These are phyloP conservation scores for Candida dubliniensis DNA, from an alignment of 1,139 yeast species.

Conservation along the genomic window DNA sequence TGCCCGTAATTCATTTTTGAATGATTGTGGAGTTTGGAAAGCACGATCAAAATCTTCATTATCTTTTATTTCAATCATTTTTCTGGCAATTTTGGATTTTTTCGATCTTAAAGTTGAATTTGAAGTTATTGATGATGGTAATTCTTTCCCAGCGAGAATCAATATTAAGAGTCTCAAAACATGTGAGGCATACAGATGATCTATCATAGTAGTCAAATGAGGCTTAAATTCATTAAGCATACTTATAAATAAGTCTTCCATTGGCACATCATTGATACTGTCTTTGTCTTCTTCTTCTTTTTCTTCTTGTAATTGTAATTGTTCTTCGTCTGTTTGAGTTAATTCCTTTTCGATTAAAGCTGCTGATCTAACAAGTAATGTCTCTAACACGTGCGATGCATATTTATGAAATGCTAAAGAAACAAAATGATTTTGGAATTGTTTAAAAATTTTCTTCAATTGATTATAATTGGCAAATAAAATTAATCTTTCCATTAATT, in stretches of 20 bases:
- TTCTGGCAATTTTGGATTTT: constrained; percentile 85
- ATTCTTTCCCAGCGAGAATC: constrained; percentile 71
- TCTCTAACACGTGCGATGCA: constrained; percentile 91
- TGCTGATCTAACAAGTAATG: constrained; percentile 75
- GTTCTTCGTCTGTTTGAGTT: constrained; percentile 36
- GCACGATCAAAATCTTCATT: constrained; percentile 64
- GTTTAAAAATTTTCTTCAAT: constrained; percentile 61
- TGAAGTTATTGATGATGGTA: constrained; percentile 74
- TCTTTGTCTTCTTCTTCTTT: constrained; percentile 33
- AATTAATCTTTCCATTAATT: constrained; percentile 84
- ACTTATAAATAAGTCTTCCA: constrained; percentile 63
- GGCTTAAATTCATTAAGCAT: constrained; percentile 71
- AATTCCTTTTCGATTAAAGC: constrained; percentile 73
- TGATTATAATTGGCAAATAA: constrained; percentile 65
- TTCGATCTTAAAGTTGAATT: constrained; percentile 82
- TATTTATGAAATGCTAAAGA: constrained; percentile 85
- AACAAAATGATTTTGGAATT: constrained; percentile 69
- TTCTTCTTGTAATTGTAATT: constrained; percentile 26
- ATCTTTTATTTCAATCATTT: constrained; percentile 86
- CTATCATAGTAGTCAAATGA: constrained; percentile 55
- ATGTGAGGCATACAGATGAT: constrained; percentile 86
- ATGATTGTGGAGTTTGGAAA: constrained; percentile 72
- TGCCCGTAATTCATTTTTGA: constrained; percentile 59
- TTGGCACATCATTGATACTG: constrained; percentile 34
- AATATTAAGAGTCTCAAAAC: constrained; percentile 72